Evolutionary conservation across 441 rosid species (phyloP).

Genomic region (Manihot esculenta): DNA sequence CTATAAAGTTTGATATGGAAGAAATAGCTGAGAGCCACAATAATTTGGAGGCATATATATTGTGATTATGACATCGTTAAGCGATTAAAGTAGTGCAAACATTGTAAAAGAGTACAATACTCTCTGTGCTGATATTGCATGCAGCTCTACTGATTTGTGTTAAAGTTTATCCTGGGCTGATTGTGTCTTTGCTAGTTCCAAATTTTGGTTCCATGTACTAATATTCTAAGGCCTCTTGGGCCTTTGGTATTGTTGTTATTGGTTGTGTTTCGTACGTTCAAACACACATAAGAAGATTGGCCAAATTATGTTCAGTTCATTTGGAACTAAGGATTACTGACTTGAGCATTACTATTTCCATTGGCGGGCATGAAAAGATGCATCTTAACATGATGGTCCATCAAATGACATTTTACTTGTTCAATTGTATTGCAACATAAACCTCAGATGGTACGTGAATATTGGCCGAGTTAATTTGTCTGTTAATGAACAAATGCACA

Average conservation of each 20-base stretch:
- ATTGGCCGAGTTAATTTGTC: not conserved
- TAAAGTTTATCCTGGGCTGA: not conserved
- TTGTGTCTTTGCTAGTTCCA: not conserved
- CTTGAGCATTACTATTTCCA: too few species aligned
- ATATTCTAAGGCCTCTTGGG: not conserved
- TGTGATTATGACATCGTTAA: not conserved
- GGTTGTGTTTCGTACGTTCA: not conserved
- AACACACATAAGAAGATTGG: not conserved
- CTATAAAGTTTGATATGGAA: not conserved
- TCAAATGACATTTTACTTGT: not conserved
- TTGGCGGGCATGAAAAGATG: not conserved
- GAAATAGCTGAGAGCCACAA: not conserved
- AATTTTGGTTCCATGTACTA: not conserved
- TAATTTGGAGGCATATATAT: not conserved
- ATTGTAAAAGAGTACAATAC: not conserved
- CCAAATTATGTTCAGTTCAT: not conserved
- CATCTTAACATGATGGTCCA: not conserved
- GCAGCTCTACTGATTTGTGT: not conserved
- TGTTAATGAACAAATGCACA: not conserved
- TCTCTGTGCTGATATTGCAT: not conserved
- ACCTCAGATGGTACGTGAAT: not conserved
- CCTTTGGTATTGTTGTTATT: not conserved
- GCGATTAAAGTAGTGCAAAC: not conserved
- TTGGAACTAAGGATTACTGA: not conserved
- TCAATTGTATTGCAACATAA: not conserved